phyloP scores from a whole-genome alignment of 2,329 filamentous ascomycete genomes.

The Nemania abortiva region DNA sequence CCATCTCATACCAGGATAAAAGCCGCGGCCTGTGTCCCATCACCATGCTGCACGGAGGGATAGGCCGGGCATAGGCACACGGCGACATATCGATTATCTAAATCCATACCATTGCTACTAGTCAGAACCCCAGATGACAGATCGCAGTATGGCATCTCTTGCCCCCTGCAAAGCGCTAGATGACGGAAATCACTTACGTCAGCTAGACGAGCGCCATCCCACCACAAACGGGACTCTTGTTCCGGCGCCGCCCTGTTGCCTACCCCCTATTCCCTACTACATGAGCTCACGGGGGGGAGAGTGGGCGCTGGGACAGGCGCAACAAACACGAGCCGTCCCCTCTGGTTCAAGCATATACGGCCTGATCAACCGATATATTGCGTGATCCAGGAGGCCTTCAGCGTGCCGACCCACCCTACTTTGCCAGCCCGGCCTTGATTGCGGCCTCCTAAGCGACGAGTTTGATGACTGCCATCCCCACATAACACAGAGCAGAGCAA shows the following conservation, averaged over 20 bases:
- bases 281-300: background rate
- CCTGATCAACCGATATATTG: background rate
- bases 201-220: background rate
- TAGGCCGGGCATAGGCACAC: background rate
- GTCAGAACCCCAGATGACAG: background rate
- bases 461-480: background rate
- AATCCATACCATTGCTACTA: background rate
- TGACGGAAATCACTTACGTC: background rate
- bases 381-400: background rate
- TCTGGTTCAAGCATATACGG: background rate
- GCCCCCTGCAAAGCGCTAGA: background rate
- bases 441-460: background rate
- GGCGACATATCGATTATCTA: background rate
- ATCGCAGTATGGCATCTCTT: background rate
- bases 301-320: background rate
- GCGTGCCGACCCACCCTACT: background rate
- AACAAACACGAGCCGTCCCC: background rate
- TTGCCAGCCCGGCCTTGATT: background rate
- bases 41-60: background rate
- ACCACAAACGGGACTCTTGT: too few species aligned
- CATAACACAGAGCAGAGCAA: background rate
- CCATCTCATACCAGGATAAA: background rate
- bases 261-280: background rate
- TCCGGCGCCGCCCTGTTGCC: background rate
- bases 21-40: background rate